Conservation (phyloP, 768 basidiomycete genomes). For the Grammothele lineata region DNA sequence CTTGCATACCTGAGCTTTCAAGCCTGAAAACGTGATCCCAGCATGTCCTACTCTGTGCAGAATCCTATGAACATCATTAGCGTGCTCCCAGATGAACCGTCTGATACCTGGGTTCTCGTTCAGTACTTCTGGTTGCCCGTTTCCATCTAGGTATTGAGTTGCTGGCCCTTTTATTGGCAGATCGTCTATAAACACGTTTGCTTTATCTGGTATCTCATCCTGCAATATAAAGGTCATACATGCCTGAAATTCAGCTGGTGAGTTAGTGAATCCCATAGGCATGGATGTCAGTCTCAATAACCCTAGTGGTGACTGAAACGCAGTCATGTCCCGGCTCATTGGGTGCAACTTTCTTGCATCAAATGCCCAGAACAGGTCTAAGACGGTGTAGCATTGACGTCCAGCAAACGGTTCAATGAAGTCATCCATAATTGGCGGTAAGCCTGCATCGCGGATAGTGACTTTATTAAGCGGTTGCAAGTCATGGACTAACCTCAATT, state of each 20-base stretch:
- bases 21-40: slow-evolving; percentile 10
- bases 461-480: slow-evolving; percentile 36
- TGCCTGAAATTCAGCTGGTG: slow-evolving; percentile 19
- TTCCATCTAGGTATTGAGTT: slow-evolving; percentile 13
- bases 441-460: slow-evolving; percentile 33
- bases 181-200: slow-evolving; percentile 23
- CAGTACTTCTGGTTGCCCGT: too few relatives aligned
- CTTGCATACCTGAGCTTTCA: not conserved
- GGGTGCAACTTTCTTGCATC: slow-evolving; percentile 11
- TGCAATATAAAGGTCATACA: slow-evolving; percentile 19
- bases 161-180: slow-evolving; percentile 18
- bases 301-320: slow-evolving; percentile 17
- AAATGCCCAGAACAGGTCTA: slow-evolving; percentile 16
- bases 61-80: slow-evolving; percentile 13
- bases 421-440: slow-evolving; percentile 30
- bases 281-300: slow-evolving; percentile 7
- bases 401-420: slow-evolving; percentile 24
- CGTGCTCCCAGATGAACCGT: slow-evolving; percentile 20
- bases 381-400: slow-evolving; percentile 7
- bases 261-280: slow-evolving; percentile 20
- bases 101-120: slow-evolving; percentile 11
- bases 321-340: slow-evolving; percentile 11
- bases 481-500: slow-evolving; percentile 32
- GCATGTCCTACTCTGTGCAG: slow-evolving; percentile 14
- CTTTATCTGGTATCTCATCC: slow-evolving; percentile 19